Base-by-base conservation (phyloP, 2,329 filamentous ascomycete genomes). In the Fusarium begoniae region DNA sequence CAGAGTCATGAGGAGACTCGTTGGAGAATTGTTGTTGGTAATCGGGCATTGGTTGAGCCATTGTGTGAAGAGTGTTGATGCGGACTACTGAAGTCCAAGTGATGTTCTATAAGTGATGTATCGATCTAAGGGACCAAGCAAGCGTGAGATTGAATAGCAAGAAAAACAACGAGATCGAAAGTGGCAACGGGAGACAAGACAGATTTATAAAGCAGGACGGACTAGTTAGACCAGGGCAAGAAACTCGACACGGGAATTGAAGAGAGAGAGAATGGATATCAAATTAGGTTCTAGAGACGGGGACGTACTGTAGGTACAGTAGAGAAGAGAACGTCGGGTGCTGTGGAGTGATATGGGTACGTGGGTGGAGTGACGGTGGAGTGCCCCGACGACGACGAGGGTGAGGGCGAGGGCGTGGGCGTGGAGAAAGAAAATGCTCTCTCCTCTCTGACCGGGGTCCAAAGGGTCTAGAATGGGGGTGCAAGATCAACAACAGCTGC, bases 291-390 rank as follows among this genome's bases (percentile, higher is more conserved):
- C 65, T 58, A 53, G 50, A 51, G 68, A 72, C 45, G 45, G 45
- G 26, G 26, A 28, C 20, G 45, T 10, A 30, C 8, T 8, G 32
- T 35, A 26, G 4, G 6, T 20, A 63, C 28, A 51, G 63, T 11
- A 63, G 40, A 64, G 63, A 53, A 43, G 40, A 64, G 63, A 53
- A 43, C 56, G 44, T 35, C 14, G 32, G 32, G 32, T 67, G 48
- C 57, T 62, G 59, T 70, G 67, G 67, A 70, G 67, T 70, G 67
- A 70, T 70, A 70, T 70, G 67, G 67, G 57, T 63, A 70, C 66
- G 40, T 26, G 41, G 60, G 70, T 77, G 75, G 75, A 67, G 75
- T 69, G 71, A 70, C 75, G 62, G 71, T 73, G 73, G 73, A 76
- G 75, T 72, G 63, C 60, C 66, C 65, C 66, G 57, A 63, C 54